Evolutionary conservation across 140 eudicot species (phyloP).

Genomic region (Stevia rebaudiana): DNA sequence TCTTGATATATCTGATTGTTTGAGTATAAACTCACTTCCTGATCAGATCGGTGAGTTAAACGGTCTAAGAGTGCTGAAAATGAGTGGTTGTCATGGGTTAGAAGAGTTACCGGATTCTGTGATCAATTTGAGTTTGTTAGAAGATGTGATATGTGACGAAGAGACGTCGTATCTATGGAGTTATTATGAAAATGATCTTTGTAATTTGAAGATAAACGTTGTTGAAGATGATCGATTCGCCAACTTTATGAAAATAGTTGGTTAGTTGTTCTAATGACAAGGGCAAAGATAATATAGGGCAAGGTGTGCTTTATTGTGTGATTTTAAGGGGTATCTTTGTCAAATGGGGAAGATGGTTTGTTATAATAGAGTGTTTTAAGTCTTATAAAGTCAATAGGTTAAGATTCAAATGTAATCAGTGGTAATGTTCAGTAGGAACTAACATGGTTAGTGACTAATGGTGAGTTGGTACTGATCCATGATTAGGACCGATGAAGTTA

Average conservation of each 20-base stretch:
- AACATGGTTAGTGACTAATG: no score
- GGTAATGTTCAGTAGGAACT: no score
- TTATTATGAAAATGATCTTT: conserved; percentile 12
- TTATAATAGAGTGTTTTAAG: no score
- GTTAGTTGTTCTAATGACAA: not conserved
- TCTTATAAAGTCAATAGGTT: no score
- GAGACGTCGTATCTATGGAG: conserved; percentile 40
- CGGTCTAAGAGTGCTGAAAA: conserved; percentile 34
- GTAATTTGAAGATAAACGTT: conserved; percentile 23
- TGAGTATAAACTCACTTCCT: conserved; percentile 32
- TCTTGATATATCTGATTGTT: conserved; percentile 47
- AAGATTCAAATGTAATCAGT: no score
- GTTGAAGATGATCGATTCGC: conserved; percentile 37
- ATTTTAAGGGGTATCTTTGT: no score
- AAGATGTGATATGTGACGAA: conserved; percentile 40
- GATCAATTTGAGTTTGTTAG: conserved; percentile 19
- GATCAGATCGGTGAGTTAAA: conserved; percentile 32
- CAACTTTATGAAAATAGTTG: conserved; percentile 30
- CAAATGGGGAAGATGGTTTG: no score
- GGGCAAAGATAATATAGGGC: no score
- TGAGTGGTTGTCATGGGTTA: conserved; percentile 42
- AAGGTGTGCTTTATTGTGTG: no score
- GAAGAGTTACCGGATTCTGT: conserved; percentile 36
- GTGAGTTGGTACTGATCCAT: no score
- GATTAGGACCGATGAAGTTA: no score